Conservation (phyloP, 306 rosid genomes). For the Fragaria ananassa region DNA sequence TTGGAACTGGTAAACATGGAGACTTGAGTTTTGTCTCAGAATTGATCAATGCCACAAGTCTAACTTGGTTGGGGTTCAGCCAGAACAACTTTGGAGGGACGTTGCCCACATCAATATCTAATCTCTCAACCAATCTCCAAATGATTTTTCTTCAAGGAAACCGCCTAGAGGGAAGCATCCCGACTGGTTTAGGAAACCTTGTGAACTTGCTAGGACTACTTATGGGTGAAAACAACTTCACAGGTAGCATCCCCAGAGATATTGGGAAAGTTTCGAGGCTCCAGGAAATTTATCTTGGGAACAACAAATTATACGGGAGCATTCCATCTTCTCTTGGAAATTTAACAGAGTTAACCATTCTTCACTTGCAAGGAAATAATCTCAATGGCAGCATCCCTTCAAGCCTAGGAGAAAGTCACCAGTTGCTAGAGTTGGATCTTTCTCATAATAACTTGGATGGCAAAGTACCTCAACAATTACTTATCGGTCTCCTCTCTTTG, state of each 20-base stretch:
- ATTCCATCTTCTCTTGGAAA: conserved; percentile 6
- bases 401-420: background rate
- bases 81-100: background rate
- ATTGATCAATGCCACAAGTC: background rate
- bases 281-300: background rate
- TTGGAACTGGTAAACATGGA: background rate
- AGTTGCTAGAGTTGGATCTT: background rate
- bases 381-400: background rate
- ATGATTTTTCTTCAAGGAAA: too few relatives aligned
- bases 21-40: background rate
- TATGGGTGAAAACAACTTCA: background rate
- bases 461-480: background rate
- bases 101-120: background rate
- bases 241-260: background rate
- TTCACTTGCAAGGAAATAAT: background rate
- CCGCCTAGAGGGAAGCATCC: background rate
- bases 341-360: background rate
- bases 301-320: background rate
- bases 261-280: background rate
- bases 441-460: background rate
- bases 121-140: background rate
- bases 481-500: background rate
- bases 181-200: background rate
- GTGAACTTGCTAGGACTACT: background rate
- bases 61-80: background rate